Base-by-base conservation (phyloP, 2,329 filamentous ascomycete species). In the Purpureocillium takamizusanense region DNA sequence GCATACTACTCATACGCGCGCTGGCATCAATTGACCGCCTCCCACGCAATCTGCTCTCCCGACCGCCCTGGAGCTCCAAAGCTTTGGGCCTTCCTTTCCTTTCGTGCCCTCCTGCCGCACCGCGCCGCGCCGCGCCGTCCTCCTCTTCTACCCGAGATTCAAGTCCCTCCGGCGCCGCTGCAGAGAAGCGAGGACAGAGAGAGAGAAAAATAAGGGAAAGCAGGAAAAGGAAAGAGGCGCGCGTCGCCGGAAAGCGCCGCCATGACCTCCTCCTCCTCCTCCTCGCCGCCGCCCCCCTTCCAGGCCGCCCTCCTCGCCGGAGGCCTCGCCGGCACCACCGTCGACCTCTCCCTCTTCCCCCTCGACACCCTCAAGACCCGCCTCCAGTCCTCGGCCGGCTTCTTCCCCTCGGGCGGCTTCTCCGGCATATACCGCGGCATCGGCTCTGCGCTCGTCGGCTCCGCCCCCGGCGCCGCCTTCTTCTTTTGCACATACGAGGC, bases 351-450 rank as follows among this genome's bases (percentile, higher is more conserved):
- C 40, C 86, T 98, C 57, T 98, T 86, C 70, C 92, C 92, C 1
- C 87, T 98, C 71, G 94, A 98, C 74, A 98, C 92, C 0, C 81
- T 98, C 57, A 98, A 98, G 68, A 98, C 94, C 32, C 88, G 92
- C 13, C 86, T 98, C 7, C 92, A 98, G 67, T 87, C 88, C 46
- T 76, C 76, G 35, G 60, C 72, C 40, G 80, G 83, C 59, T 88
- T 95, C 69, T 78, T 86, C 55, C 72, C 83, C 40, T 81, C 82
- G 3, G 90, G 92, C 56, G 90, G 90, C 54, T 89, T 97, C 72
- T 75, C 74, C 36, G 89, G 90, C 44, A 86, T 97, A 52, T 98
- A 98, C 69, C 83, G 86, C 33, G 92, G 92, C 57, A 79, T 98
- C 13, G 92, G 90, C 35, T 86, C 80, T 41, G 88, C 89, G 1